A percentile compares a stretch with the other conserved stretches of the same genome.
Evolutionary conservation across 2,329 filamentous ascomycete species (phyloP).

Genomic region (Talaromyces albobiverticillius): DNA sequence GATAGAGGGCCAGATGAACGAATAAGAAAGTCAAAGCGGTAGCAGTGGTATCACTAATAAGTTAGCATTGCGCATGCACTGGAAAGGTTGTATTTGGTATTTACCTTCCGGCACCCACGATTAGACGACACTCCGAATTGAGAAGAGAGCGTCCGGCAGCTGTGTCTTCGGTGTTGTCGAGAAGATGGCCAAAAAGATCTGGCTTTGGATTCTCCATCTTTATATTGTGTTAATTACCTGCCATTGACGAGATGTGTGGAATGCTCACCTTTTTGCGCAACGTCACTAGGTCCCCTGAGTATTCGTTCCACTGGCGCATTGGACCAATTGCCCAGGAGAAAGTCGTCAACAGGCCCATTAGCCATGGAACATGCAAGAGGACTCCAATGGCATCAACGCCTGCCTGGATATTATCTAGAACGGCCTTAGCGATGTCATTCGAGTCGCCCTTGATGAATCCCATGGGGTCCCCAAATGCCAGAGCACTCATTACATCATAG

Average conservation of each 20-base stretch:
- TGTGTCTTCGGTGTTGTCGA: slow-evolving; percentile 4
- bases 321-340: slow-evolving; percentile 10
- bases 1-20: slow-evolving; percentile 4
- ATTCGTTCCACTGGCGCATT: slow-evolving; percentile 1
- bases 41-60: slow-evolving; percentile 7
- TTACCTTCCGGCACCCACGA: slow-evolving; percentile 7
- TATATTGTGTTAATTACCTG: neutral
- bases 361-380: slow-evolving; percentile 1
- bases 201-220: slow-evolving; percentile 7
- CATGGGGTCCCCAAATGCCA: neutral
- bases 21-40: slow-evolving; percentile 12
- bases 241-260: neutral
- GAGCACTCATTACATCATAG: slow-evolving; percentile 2
- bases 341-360: slow-evolving; percentile 3
- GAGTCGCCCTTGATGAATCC: slow-evolving; percentile 5
- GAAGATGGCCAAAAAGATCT: slow-evolving; percentile 1
- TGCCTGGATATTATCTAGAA: slow-evolving; percentile 3
- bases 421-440: neutral
- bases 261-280: slow-evolving; percentile 1
- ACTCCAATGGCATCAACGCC: slow-evolving; percentile 6
- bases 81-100: neutral
- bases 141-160: slow-evolving; percentile 1
- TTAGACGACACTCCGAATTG: slow-evolving; percentile 1
- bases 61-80: too few species aligned
- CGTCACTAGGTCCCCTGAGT: neutral